Base-by-base conservation (phyloP, 257 asterid genomes). In the Schizonepeta tenuifolia region DNA sequence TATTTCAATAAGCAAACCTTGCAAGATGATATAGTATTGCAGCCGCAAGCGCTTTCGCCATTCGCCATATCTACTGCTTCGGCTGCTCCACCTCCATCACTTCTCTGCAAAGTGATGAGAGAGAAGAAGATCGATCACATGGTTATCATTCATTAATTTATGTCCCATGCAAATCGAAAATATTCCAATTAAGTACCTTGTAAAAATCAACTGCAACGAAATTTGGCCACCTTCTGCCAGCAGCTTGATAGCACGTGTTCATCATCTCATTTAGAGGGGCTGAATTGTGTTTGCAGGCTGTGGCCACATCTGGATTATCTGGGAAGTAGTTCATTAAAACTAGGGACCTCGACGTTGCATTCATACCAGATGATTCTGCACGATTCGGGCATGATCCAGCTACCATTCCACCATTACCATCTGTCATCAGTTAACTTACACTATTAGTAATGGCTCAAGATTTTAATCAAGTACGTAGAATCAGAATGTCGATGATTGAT, bases 11-110 rank as follows among this genome's bases (percentile, higher is more conserved):
- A 56, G 9, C 64, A 28, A 15, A 58, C 97, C 98, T 84, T 81
- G 96, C 98, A 95, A 63, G 79, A 71, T 7, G 80, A 80, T 77
- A 95, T 74, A 75, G 77, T 73, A 22, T 84, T 75, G 89, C 99
- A 95, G 58, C 99, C 98, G 57, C 99, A 95, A 36, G 89, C 78
- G 11, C 82, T 79, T 61, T 87, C 90, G 9, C 97, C 97, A 65
- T 92, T 95, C n/a, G 96, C 93, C 70, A 41, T 79, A 73, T 95
- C 97, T 38, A 88, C 90, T 51, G 96, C 98, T 70, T 83, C 89
- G 59, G 96, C 63, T 21, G 95, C 95, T 78, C 99, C 99, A 51
- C 97, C 98, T 67, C 97, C 99, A 74, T 92, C 93, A 72, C 99
- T 95, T 87, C 98, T 95, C 99, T 92, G 86, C 79, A 76, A 41